Evolutionary conservation across 352 stramenopile species (phyloP), one percentile per base, ranked within the genome.

Genomic region (Elongisporangium senticosum): DNA sequence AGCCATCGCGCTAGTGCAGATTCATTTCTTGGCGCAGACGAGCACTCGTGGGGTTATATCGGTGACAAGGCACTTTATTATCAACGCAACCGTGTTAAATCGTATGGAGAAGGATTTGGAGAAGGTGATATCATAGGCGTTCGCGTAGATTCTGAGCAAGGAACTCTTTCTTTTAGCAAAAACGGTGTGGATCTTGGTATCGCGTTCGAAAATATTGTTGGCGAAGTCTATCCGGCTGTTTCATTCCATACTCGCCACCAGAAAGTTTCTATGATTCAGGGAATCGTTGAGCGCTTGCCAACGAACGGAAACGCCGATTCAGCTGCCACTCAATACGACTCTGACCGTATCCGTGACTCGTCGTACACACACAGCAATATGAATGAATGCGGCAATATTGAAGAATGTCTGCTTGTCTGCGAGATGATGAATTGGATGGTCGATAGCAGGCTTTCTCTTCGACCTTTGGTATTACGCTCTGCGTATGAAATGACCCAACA

Each of bases 31-130:
- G 97, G 97, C 1, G 92, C 96, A 8, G 97, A 99, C 58, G 92
- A 97, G 26, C 85, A 98, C 47, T 98, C 96, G 0, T 99, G 97
- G 97, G 97, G 97, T 8, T 98, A 98, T 56, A 99, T 99, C 56
- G 97, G 96, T 0, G 98, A 98, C 55, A 96, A 98, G 65, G 96
- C 96, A n/a, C 72, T 99, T 14, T 99, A 98, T 69, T 98, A 99
- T 64, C 96, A 98, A 61, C 80, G 97, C 21, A 97, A 96, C 58
- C 98, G 97, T 8, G 55, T 97, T 7, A 90, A 86, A 7, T 68
- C 89, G 22, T 98, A 96, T 53, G 92, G 93, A 7, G 86, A 93
- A 14, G 63, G 49, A 1, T 98, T 96, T 66, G 67, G 68, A 0
- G 82, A 96, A 69, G 89, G 89, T 1, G 93, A 98, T 53, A 69